phyloP scores from a whole-genome alignment of 1,284 basidiomycete genomes.

The Golubevia pallescens region DNA sequence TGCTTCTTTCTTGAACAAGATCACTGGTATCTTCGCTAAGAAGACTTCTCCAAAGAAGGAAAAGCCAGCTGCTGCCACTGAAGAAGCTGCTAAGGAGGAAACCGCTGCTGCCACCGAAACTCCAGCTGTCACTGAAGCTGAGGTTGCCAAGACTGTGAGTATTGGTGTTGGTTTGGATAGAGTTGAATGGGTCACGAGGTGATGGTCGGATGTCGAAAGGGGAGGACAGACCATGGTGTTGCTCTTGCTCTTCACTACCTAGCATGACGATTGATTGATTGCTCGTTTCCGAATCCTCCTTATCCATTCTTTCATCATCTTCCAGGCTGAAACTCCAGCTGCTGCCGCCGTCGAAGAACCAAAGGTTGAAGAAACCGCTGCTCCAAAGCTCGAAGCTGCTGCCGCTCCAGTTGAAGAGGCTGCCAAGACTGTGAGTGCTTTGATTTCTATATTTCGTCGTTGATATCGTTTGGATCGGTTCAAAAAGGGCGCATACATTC shows the following conservation, averaged over 20 bases:
- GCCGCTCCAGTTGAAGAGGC: slow-evolving; percentile 15
- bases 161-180: background rate
- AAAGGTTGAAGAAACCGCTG: slow-evolving; percentile 9
- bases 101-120: slow-evolving; percentile 18
- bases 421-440: slow-evolving; percentile 10
- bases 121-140: background rate
- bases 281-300: too few relatives aligned
- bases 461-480: background rate
- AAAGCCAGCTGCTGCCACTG: slow-evolving; percentile 18
- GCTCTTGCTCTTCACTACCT: too few relatives aligned
- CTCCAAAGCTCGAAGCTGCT: slow-evolving; percentile 16
- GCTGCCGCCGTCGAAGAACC: background rate
- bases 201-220: background rate
- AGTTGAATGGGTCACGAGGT: background rate
- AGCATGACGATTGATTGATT: too few relatives aligned
- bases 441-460: background rate
- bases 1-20: slow-evolving; percentile 34
- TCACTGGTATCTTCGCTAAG: slow-evolving; percentile 35
- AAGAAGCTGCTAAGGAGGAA: slow-evolving; percentile 24
- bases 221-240: background rate
- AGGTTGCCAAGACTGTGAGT: background rate
- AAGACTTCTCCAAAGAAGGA: slow-evolving; percentile 8
- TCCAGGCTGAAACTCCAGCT: background rate
- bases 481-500: background rate
- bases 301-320: background rate